These are phyloP conservation scores for Cyclanthera cordifolia DNA, from an alignment of 306 rosid genomes.

Conservation along the genomic window DNA sequence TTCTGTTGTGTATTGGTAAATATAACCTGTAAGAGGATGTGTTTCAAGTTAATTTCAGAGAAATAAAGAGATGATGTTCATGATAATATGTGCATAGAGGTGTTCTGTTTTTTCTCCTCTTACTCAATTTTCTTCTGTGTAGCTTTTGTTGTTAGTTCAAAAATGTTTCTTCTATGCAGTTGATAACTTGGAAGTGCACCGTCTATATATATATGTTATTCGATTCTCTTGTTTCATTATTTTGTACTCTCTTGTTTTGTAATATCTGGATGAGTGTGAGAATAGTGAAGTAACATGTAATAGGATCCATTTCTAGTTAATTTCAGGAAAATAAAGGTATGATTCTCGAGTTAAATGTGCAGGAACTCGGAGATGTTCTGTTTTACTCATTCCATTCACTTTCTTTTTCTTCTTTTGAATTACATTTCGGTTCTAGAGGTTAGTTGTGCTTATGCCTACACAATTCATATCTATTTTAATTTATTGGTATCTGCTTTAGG, in stretches of 20 bases:
- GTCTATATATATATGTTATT: no score
- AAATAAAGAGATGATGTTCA: neutral
- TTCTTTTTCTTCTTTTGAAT: neutral
- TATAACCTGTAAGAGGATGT: neutral
- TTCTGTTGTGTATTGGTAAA: neutral
- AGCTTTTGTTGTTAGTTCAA: no score
- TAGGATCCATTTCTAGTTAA: neutral
- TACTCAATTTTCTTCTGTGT: no score
- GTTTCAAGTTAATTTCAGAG: no score
- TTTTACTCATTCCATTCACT: neutral
- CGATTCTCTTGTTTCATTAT: no score
- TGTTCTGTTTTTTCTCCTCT: no score
- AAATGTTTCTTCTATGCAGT: no score
- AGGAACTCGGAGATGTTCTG: neutral
- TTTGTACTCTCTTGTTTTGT: neutral
- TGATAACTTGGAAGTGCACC: no score
- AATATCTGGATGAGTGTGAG: neutral
- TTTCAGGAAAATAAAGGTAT: neutral
- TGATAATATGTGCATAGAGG: no score
- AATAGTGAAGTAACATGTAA: neutral
- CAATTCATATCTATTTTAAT: neutral
- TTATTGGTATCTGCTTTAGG: neutral
- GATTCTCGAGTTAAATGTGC: neutral
- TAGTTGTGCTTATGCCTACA: neutral
- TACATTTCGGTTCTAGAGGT: neutral